Evolutionary conservation across 768 basidiomycete genomes (phyloP).

Genomic region (Tricholoma flavovirens): DNA sequence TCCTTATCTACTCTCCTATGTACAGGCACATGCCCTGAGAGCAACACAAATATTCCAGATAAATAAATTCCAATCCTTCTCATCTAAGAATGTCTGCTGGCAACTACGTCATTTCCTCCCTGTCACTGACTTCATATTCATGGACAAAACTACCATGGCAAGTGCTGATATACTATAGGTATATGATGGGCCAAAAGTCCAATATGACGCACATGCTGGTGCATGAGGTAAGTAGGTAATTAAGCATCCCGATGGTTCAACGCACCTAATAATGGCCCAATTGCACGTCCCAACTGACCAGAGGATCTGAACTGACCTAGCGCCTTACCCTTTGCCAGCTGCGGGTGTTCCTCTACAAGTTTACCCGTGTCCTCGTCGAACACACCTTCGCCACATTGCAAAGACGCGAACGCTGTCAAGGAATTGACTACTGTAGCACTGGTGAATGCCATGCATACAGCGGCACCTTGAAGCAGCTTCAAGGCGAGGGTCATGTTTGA

Average conservation of each 20-base stretch:
- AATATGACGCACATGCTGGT: slow-evolving; percentile 79
- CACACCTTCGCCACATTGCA: slow-evolving; percentile 78
- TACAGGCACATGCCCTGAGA: slow-evolving; percentile 13
- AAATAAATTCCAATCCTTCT: slow-evolving; percentile 2
- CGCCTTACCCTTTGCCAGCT: slow-evolving; percentile 78
- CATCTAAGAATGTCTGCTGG: slow-evolving; percentile 11
- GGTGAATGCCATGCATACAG: slow-evolving; percentile 86
- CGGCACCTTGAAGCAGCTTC: slow-evolving; percentile 59
- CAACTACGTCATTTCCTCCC: slow-evolving; percentile 26
- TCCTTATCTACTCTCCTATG: slow-evolving; percentile 9
- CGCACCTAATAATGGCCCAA: slow-evolving; percentile 87
- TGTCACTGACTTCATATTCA: slow-evolving; percentile 25
- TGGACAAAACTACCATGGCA: slow-evolving; percentile 58
- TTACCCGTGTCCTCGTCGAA: slow-evolving; percentile 55
- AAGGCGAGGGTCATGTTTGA: slow-evolving; percentile 39
- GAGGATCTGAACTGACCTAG: slow-evolving; percentile 83
- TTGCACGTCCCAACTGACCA: slow-evolving; percentile 91
- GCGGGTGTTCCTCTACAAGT: slow-evolving; percentile 47
- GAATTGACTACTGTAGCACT: slow-evolving; percentile 94
- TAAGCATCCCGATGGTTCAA: neutral
- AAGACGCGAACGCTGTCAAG: slow-evolving; percentile 83
- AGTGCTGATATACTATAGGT: slow-evolving; percentile 66
- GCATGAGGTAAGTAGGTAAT: neutral
- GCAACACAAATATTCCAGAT: slow-evolving; percentile 5
- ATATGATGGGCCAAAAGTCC: slow-evolving; percentile 77